A percentile compares a stretch with the other conserved stretches of the same genome.
Evolutionary conservation across 73 alveolate species (phyloP).

Genomic region (Stentor coeruleus): DNA sequence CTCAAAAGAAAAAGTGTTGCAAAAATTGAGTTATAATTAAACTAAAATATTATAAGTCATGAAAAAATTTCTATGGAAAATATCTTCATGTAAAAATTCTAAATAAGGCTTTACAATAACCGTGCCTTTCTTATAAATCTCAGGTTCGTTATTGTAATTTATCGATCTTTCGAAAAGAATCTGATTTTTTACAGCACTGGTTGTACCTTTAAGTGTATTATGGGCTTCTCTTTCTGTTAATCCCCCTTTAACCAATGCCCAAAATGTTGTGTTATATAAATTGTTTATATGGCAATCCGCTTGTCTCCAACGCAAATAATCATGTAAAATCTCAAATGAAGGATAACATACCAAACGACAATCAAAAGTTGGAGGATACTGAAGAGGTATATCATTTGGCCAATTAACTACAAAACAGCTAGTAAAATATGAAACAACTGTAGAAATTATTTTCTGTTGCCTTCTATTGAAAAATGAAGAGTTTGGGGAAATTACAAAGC

Average conservation of each 20-base stretch:
- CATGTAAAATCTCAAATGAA: constrained; percentile 75
- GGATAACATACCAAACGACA: constrained; percentile 95
- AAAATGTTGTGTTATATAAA: constrained; percentile 90
- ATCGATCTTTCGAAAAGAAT: constrained; percentile 77
- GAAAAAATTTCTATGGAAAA: background rate
- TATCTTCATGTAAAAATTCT: background rate
- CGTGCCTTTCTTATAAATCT: constrained; percentile 63
- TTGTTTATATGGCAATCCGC: constrained; percentile 96
- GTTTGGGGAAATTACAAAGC: constrained; percentile 76
- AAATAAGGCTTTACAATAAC: background rate
- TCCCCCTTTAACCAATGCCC: constrained; percentile 89
- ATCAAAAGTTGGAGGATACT: constrained; percentile 92
- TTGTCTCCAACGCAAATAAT: constrained; percentile 92
- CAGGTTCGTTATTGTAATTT: constrained; percentile 84
- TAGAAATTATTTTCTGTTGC: constrained; percentile 78
- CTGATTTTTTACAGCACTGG: constrained; percentile 90
- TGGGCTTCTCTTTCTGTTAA: constrained; percentile 75
- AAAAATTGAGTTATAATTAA: background rate
- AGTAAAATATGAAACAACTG: constrained; percentile 81
- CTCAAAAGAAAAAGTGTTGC: background rate
- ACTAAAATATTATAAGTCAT: background rate
- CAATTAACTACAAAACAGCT: constrained; percentile 84
- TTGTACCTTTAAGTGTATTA: constrained; percentile 70
- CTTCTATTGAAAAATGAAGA: constrained; percentile 74
- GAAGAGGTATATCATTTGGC: constrained; percentile 42